Conservation (phyloP, 139 green algal species). For the Chlamydomonas schloesseri region DNA sequence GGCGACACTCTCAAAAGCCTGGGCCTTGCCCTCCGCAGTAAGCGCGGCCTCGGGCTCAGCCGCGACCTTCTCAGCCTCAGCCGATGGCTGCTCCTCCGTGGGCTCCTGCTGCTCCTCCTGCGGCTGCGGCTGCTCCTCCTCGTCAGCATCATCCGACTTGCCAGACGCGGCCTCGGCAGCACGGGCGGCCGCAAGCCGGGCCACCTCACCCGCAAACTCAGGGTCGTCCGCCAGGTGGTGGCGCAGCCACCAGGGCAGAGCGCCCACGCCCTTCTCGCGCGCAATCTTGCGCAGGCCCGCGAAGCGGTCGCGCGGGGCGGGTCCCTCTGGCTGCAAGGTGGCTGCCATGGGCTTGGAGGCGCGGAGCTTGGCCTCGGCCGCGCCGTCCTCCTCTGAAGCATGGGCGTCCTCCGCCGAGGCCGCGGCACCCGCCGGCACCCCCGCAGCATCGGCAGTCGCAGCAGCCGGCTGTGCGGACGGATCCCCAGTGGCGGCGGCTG, state of each 20-base stretch:
- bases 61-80: background rate
- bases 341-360: no score
- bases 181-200: background rate
- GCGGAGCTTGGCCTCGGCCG: no score
- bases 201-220: constrained; percentile 7
- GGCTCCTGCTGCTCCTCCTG: background rate
- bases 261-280: background rate
- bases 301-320: background rate
- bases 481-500: no score
- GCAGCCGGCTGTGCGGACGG: no score
- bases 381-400: no score
- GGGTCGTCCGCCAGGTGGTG: background rate
- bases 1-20: no score
- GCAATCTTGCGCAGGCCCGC: background rate
- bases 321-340: background rate
- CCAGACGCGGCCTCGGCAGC: background rate
- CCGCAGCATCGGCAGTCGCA: no score
- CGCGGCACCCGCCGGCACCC: no score
- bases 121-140: background rate
- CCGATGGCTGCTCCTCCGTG: no score
- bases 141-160: background rate
- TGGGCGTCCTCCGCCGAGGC: background rate
- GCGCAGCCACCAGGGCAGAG: background rate
- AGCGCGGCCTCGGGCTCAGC: background rate
- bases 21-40: no score